Evolutionary conservation across 768 basidiomycete genomes (phyloP).

Genomic region (Pleurotus cornucopiae): DNA sequence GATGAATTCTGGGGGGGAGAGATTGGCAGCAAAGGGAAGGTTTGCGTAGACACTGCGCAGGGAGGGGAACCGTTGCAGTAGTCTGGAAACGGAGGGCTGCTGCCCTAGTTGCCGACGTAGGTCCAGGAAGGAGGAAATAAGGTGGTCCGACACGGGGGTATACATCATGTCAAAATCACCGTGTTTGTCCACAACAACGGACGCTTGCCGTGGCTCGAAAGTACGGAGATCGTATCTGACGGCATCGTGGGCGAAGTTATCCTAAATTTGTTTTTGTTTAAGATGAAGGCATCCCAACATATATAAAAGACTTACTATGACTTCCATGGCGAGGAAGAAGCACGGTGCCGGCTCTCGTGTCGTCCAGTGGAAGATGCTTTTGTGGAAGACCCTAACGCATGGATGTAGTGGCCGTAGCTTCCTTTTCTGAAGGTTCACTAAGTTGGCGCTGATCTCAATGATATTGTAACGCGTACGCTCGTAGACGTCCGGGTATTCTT

Average conservation of each 20-base stretch:
- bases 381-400: constrained; percentile 64
- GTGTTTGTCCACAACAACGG: constrained; percentile 71
- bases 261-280: constrained; percentile 35
- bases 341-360: constrained; percentile 75
- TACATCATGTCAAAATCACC: constrained; percentile 87
- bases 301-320: constrained; percentile 61
- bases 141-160: constrained; percentile 78
- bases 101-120: constrained; percentile 59
- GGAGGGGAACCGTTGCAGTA: constrained; percentile 48
- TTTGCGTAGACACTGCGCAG: constrained; percentile 62
- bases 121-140: constrained; percentile 74
- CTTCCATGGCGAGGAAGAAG: constrained; percentile 93
- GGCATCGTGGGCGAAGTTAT: constrained; percentile 96
- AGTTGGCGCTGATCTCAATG: constrained; percentile 85
- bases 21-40: constrained; percentile 88
- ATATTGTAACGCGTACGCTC: constrained; percentile 90
- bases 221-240: constrained; percentile 84
- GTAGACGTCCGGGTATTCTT: constrained; percentile 86
- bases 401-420: constrained; percentile 61
- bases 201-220: constrained; percentile 77
- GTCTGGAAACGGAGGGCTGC: constrained; percentile 50
- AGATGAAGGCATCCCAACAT: background rate
- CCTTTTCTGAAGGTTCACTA: constrained; percentile 68
- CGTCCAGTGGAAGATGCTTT: constrained; percentile 86
- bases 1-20: constrained; percentile 84